Base-by-base conservation (phyloP, 2,329 filamentous ascomycete genomes). In the Nigrospora sphaerica region DNA sequence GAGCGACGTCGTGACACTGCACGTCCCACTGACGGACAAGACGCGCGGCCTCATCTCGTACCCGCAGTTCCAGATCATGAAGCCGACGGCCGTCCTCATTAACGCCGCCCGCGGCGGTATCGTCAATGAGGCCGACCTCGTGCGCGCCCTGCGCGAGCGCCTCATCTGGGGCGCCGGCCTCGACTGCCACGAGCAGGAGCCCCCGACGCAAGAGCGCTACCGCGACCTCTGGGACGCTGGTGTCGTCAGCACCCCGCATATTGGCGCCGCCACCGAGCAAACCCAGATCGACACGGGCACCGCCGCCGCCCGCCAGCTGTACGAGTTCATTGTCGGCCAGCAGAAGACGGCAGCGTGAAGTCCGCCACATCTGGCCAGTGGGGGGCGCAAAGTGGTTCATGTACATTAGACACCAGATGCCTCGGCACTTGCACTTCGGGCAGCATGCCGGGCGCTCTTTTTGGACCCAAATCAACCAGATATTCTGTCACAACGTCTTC, bases 201-300 rank as follows among this genome's bases (percentile, higher is more conserved):
- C 68, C 0, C 68, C 68, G 0, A 67, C 49, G 5, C 42, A 52
- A 12, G 62, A 64, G 36, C 60, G 52, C 16, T 69, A 70, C 45
- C 54, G 54, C 0, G 46, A 48, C 1, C 48, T 70, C 0, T 68
- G 65, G 64, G 53, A 61, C 6, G 42, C 52, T 14, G 62, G 64
- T 4, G 62, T 66, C 7, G 50, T 71, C 7, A 67, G 67, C 46
- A 72, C 68, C 5, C 70, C 71, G 7, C 70, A 74, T 45, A 64
- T 74, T 39, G 73, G 72, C 9, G 71, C 70, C 2, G 64, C 71
- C 0, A 75, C 72, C 1, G 51, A 48, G 0, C 53, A 64, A n/a
- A 62, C 60, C 0, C 62, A 64, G 46, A 56, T 56, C 41, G 52
- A 60, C 17, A 62, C 61, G 0, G 61, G 55, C 1, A 52, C 58